Evolutionary conservation across 306 rosid species (phyloP).

Genomic region (Clitoria ternatea): DNA sequence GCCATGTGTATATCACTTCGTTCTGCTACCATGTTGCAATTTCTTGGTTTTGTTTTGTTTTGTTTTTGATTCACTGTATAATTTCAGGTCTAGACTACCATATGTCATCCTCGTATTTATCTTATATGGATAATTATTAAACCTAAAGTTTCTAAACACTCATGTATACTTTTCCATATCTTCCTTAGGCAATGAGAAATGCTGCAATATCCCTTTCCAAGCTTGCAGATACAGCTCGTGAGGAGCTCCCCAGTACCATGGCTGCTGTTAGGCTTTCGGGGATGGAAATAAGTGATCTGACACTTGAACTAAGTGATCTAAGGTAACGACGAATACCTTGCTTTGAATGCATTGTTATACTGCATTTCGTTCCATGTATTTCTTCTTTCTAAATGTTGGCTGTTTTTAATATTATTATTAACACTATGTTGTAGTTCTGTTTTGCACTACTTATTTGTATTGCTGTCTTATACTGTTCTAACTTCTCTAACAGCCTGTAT

Average conservation of each 20-base stretch:
- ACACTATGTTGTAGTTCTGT: background rate
- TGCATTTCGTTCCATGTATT: background rate
- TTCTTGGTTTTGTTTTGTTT: background rate
- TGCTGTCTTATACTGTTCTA: background rate
- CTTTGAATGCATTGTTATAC: background rate
- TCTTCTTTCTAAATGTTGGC: slow-evolving; percentile 16
- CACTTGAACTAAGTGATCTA: slow-evolving; percentile 69
- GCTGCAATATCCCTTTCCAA: slow-evolving; percentile 90
- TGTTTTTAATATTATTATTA: background rate
- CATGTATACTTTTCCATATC: slow-evolving; percentile 5
- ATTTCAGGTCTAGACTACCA: background rate
- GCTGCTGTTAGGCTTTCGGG: slow-evolving; percentile 94
- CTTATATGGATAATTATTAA: slow-evolving; percentile 3
- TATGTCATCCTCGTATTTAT: background rate
- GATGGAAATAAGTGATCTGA: slow-evolving; percentile 97
- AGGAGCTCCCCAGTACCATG: slow-evolving; percentile 98
- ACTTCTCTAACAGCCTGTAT: background rate
- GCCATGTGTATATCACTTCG: background rate
- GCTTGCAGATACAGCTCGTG: slow-evolving; percentile 89
- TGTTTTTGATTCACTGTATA: background rate
- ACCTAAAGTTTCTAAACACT: background rate
- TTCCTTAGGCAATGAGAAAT: slow-evolving; percentile 71
- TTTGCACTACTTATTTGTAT: slow-evolving; percentile 2
- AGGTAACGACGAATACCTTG: slow-evolving; percentile 47
- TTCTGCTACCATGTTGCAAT: background rate